phyloP scores from a whole-genome alignment of 2,329 filamentous ascomycete genomes.

The Colletotrichum orbiculare region DNA sequence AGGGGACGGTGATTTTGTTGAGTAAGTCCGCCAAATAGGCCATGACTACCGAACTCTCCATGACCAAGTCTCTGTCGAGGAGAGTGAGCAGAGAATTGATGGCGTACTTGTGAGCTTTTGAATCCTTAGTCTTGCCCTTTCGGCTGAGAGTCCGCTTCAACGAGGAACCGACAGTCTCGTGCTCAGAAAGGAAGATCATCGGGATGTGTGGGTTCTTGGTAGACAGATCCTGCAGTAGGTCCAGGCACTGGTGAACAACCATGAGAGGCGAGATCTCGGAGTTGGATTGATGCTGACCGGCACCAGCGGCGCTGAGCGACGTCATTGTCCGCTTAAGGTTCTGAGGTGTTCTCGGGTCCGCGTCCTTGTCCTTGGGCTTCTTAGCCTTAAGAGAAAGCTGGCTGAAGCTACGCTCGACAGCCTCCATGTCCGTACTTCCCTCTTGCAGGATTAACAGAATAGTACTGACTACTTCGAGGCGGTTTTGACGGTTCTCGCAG shows the following conservation, averaged over 20 bases:
- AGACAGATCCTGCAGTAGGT: slow-evolving; percentile 84
- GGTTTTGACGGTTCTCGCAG: slow-evolving; percentile 95
- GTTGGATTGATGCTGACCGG: slow-evolving; percentile 66
- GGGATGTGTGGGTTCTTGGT: slow-evolving; percentile 88
- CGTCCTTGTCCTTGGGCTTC: slow-evolving; percentile 74
- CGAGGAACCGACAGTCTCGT: slow-evolving; percentile 79
- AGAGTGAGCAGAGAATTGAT: slow-evolving; percentile 90
- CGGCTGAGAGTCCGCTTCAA: slow-evolving; percentile 81
- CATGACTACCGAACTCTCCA: slow-evolving; percentile 98
- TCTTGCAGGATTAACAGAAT: slow-evolving; percentile 95
- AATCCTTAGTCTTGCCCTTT: slow-evolving; percentile 91
- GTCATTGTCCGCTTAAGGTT: slow-evolving; percentile 80
- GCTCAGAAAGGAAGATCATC: slow-evolving; percentile 93
- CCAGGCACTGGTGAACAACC: slow-evolving; percentile 95
- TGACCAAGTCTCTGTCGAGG: slow-evolving; percentile 92
- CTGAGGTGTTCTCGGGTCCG: slow-evolving; percentile 80
- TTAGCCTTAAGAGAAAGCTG: slow-evolving; percentile 92
- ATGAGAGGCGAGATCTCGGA: slow-evolving; percentile 93
- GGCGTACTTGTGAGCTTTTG: slow-evolving; percentile 85
- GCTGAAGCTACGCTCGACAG: slow-evolving; percentile 94
- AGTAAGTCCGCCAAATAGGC: slow-evolving; percentile 89
- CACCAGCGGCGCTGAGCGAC: slow-evolving; percentile 58
- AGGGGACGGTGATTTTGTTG: slow-evolving; percentile 86
- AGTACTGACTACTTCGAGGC: slow-evolving; percentile 92
- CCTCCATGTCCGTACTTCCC: slow-evolving; percentile 90